A percentile compares a stretch with the other conserved stretches of the same genome.
phyloP scores from a whole-genome alignment of 441 rosid species.

The Breynia disticha region DNA sequence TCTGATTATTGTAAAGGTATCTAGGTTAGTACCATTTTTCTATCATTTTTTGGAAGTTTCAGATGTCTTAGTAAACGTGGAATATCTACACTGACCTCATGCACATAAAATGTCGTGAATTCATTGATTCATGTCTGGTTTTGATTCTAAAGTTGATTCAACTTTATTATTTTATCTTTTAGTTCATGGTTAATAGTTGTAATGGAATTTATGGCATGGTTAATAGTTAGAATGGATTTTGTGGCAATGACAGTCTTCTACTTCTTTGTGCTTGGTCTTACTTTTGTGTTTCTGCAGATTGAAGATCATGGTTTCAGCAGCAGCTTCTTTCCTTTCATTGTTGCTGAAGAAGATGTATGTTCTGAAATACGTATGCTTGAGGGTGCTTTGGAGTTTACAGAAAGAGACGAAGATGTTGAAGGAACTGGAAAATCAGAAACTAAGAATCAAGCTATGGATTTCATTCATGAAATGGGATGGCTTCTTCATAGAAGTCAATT shows the following conservation, averaged over 20 bases:
- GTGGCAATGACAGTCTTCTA: not conserved
- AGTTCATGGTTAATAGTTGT: not conserved
- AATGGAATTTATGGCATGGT: not conserved
- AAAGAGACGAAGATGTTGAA: conserved; percentile 29
- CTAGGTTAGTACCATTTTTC: too few species aligned
- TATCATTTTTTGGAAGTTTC: too few species aligned
- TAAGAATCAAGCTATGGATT: conserved; percentile 66
- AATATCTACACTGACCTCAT: too few species aligned
- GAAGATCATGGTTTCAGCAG: conserved; percentile 72
- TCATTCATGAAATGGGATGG: conserved; percentile 91
- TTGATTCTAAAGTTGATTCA: not conserved
- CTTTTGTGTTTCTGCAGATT: conserved; percentile 40
- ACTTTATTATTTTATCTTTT: too few species aligned
- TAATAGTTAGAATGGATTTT: not conserved
- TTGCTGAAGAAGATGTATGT: conserved; percentile 70
- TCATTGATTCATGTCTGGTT: not conserved
- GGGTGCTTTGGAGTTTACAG: conserved; percentile 42
- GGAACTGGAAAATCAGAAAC: conserved; percentile 29
- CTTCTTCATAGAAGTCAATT: conserved; percentile 69
- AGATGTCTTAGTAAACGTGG: too few species aligned
- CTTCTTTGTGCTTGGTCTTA: not conserved
- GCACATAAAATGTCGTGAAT: not conserved
- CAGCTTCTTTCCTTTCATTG: conserved; percentile 88
- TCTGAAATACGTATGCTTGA: conserved; percentile 78
- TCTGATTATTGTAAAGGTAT: too few species aligned